Conservation (phyloP, 148 eudicot genomes). For the Gaultheria prostrata region DNA sequence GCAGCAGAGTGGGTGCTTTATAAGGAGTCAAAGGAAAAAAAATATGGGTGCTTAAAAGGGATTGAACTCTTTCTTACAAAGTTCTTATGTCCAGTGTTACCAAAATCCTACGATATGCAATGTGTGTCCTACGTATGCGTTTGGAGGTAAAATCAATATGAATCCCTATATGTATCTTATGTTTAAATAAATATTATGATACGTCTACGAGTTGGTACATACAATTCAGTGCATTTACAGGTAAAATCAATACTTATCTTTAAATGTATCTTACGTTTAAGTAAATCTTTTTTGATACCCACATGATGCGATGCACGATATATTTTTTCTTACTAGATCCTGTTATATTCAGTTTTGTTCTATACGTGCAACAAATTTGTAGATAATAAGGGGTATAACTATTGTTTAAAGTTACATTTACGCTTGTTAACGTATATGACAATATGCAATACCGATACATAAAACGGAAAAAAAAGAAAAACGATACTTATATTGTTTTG, state of each 20-base stretch:
- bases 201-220: background rate
- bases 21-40: background rate
- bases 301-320: no score
- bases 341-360: no score
- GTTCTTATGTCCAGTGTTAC: background rate
- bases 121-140: background rate
- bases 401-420: no score
- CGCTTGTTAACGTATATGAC: no score
- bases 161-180: background rate
- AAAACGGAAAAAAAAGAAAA: no score
- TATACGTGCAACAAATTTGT: no score
- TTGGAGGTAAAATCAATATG: background rate
- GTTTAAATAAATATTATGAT: background rate
- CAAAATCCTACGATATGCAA: background rate
- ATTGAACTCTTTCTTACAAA: background rate
- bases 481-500: no score
- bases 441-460: no score
- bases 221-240: background rate
- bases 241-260: background rate
- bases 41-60: background rate
- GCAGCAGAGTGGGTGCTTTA: background rate
- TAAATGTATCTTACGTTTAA: background rate
- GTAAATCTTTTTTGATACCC: no score
- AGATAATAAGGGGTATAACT: no score
- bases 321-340: no score